Base-by-base conservation (phyloP, 768 basidiomycete species). In the Suillus alpinus region DNA sequence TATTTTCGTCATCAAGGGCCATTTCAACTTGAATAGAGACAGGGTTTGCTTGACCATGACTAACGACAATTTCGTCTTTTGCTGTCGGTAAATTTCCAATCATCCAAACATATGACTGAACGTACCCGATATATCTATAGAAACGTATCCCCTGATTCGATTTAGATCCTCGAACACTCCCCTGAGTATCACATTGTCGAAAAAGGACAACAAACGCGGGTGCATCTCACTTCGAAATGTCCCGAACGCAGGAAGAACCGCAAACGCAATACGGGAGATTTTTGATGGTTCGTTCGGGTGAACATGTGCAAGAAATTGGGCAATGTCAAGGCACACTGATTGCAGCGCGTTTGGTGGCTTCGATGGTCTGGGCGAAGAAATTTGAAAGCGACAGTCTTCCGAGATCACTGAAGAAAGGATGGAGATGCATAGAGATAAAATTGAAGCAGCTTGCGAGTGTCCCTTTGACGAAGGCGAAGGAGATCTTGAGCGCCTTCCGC, bases 341-440 rank as follows among this genome's bases (percentile, higher is more conserved):
- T 94, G 92, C n/a, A 95, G 73, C 4, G 90, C 79, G 67, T 91
- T 85, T 3, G 91, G 89, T 14, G 92, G 92, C 32, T 84, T 80
- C 0, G 78, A 78, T 3, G 87, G 89, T 4, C 87, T 81, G 16
- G 87, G 86, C 9, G 74, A 78, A 12, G 80, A 72, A 2, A 83
- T 79, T 62, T 81, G 81, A 72, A 84, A 90, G 2, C 90, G 84
- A 67, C 89, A 89, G 67, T 94, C 92, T 60, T 89, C 86, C 6
- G 77, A 72, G 18, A 92, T 77, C 23, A 94, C 75, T 1, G 86
- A 90, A n/a, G 79, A 78, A 37, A 88, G 79, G 39, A 85, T 72
- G 31, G 79, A 81, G 13, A 88, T 81, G 69, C 87, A 89, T 58
- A 82, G 76, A 2, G 82, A 77, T 37, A 89, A 76, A 16, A 89